Base-by-base conservation (phyloP, 768 basidiomycete species). In the Leccinellum albellum region DNA sequence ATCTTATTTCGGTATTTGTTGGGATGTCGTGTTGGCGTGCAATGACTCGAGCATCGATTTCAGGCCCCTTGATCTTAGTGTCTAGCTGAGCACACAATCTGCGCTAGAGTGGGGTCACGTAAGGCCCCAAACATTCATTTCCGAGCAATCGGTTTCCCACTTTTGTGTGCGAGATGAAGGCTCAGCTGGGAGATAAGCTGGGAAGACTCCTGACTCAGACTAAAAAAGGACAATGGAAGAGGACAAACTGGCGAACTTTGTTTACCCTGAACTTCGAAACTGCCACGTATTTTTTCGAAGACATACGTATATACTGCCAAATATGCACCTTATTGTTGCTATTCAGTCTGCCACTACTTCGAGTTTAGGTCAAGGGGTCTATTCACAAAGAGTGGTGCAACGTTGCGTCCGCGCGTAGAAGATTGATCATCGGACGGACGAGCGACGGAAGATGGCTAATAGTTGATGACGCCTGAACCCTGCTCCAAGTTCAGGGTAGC, bases 1-100 rank as follows among this genome's bases (percentile, higher is more conserved):
- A 64, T 52, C 29, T 64, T 69, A 71, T 63, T 54, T 51, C 54
- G 56, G 53, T 63, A 66, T 66, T 70, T 68, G 66, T 61, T 60
- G 52, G 50, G 51, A 48, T 51, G 60, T 51, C 54, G 58, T 52
- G 42, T 42, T 20, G 24, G 42, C 42, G 42, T 49, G 55, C 21
- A 58, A 54, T 26, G 53, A 56, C 44, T 42, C 15, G 31, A 26
- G 31, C 59, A 64, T 52, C 50, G 51, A 50, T 56, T 59, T 66
- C 44, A 29, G n/a, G 55, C 54, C 50, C 59, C 45, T 58, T 47
- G 46, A 47, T 35, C 37, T 29, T 54, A 32, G 50, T 55, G 53
- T 55, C 51, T 61, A 50, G 51, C 21, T 60, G 45, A 44, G 53
- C 52, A 29, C 45, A 24, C 51, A 26, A 6, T 53, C 44, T 49